Evolutionary conservation across 2,329 filamentous ascomycete genomes (phyloP).

Genomic region (Colletotrichum tamarilloi): DNA sequence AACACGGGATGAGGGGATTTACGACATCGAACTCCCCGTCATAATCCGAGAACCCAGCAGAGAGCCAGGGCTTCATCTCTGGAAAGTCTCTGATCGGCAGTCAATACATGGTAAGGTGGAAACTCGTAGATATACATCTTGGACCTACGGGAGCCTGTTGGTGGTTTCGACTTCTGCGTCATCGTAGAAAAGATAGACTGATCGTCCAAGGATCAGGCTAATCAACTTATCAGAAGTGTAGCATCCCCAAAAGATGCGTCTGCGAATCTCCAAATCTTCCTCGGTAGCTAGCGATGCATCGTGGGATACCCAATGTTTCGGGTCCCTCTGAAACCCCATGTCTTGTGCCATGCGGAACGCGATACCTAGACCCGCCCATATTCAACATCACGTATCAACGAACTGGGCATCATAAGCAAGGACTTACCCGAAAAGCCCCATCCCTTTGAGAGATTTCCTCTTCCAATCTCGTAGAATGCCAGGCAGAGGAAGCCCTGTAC

Average conservation of each 20-base stretch:
- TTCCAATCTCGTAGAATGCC: constrained; percentile 43
- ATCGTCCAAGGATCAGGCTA: constrained; percentile 36
- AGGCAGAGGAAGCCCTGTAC: constrained; percentile 42
- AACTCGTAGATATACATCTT: constrained; percentile 37
- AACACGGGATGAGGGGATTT: no score
- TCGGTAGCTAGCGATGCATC: constrained; percentile 36
- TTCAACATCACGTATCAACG: not conserved
- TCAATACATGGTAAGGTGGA: constrained; percentile 28
- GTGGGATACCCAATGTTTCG: constrained; percentile 37
- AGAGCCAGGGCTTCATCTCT: no score
- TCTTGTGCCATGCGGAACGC: constrained; percentile 45
- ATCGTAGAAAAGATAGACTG: constrained; percentile 34
- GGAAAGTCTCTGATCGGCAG: no score
- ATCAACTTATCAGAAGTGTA: constrained; percentile 43
- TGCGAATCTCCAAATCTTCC: constrained; percentile 41
- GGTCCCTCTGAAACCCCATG: constrained; percentile 43
- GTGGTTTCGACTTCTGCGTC: constrained; percentile 32
- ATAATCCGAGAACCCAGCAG: no score
- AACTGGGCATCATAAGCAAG: not conserved
- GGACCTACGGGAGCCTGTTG: constrained; percentile 19
- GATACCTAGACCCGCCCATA: constrained; percentile 33
- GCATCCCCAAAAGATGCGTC: constrained; percentile 45
- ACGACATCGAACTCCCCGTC: no score
- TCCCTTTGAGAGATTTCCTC: constrained; percentile 42
- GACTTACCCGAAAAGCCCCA: constrained; percentile 42